Conservation (phyloP, 2,329 filamentous ascomycete genomes). For the Xylariaceae sp. region DNA sequence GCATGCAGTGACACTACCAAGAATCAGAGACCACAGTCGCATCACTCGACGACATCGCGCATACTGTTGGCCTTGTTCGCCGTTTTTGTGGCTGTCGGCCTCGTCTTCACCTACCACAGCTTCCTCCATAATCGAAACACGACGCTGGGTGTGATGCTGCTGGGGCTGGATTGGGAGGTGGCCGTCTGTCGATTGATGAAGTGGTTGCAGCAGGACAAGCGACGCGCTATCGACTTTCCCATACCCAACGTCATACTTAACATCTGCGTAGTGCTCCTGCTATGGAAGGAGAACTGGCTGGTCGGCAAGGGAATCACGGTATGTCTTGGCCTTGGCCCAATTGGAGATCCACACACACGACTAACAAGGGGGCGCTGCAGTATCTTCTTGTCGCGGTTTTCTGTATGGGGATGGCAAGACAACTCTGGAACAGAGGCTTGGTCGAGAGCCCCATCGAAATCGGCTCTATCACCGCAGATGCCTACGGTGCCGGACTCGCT, state of each 20-base stretch:
- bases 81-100: slow-evolving; percentile 7
- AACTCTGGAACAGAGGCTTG: slow-evolving; percentile 14
- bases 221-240: slow-evolving; percentile 10
- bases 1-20: slow-evolving; percentile 1
- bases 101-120: slow-evolving; percentile 21
- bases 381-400: slow-evolving; percentile 12
- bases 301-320: slow-evolving; percentile 20
- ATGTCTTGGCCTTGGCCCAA: neutral
- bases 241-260: slow-evolving; percentile 14
- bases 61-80: slow-evolving; percentile 15
- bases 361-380: slow-evolving; percentile 10
- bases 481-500: slow-evolving; percentile 12
- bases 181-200: slow-evolving; percentile 9
- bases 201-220: slow-evolving; percentile 13
- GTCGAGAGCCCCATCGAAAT: slow-evolving; percentile 12
- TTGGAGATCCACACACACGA: neutral
- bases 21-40: slow-evolving; percentile 6
- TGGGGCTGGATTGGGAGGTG: slow-evolving; percentile 13
- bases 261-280: slow-evolving; percentile 14
- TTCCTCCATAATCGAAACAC: slow-evolving; percentile 22
- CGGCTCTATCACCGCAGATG: slow-evolving; percentile 7
- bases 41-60: slow-evolving; percentile 10
- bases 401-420: slow-evolving; percentile 13
- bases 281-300: slow-evolving; percentile 20
- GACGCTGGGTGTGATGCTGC: slow-evolving; percentile 18